Conservation (phyloP, 345 rosid genomes). For the Cochlearia excelsa region DNA sequence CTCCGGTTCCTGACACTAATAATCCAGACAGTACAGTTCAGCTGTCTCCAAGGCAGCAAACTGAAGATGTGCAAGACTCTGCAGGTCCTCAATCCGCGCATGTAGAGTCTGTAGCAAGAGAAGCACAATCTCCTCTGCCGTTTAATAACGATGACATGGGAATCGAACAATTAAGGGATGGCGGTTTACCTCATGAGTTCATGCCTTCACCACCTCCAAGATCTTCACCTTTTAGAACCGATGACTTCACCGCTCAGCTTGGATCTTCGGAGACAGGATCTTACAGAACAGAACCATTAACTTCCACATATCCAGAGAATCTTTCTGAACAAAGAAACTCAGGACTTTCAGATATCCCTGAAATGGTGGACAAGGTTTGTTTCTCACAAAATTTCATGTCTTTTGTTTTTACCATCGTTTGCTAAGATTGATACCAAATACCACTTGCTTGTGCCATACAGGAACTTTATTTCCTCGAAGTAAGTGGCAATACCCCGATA, state of each 20-base stretch:
- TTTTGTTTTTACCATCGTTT: constrained; percentile 9
- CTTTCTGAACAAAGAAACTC: constrained; percentile 31
- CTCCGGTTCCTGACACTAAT: constrained; percentile 16
- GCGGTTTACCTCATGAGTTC: constrained; percentile 36
- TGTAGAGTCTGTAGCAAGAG: constrained; percentile 1
- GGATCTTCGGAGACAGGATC: constrained; percentile 24
- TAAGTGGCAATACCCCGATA: constrained; percentile 45
- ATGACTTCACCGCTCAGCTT: constrained; percentile 41
- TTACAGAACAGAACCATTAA: constrained; percentile 42
- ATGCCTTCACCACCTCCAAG: constrained; percentile 31
- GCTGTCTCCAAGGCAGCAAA: constrained; percentile 26
- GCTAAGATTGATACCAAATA: constrained; percentile 1
- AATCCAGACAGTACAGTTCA: constrained; percentile 19
- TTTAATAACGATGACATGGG: constrained; percentile 36
- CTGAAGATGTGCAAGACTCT: constrained; percentile 27
- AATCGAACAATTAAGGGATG: constrained; percentile 50
- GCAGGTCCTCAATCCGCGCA: constrained; percentile 32
- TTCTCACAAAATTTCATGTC: background rate
- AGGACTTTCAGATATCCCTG: constrained; percentile 61
- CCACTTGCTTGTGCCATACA: constrained; percentile 25
- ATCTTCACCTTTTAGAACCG: constrained; percentile 46
- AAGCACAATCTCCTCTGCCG: constrained; percentile 24
- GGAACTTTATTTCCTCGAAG: constrained; percentile 77
- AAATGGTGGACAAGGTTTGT: constrained; percentile 51
- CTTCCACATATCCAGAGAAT: constrained; percentile 45